Conservation (phyloP, 192 early-diverging fungal species). For the Phycomyces nitens region DNA sequence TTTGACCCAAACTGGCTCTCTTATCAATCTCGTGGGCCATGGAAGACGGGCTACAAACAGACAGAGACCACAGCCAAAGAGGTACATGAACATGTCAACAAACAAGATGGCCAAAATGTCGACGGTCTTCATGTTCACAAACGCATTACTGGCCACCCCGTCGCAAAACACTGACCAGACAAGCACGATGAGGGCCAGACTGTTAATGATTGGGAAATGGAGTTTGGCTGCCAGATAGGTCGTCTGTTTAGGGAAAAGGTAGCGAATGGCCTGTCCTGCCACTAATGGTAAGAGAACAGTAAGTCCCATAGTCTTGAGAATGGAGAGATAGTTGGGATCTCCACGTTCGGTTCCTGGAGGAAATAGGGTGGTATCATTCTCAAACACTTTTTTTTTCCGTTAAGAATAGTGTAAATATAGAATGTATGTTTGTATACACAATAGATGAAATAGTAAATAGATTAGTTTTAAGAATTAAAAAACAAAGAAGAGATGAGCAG, state of each 20-base stretch:
- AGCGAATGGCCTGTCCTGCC: constrained; percentile 50
- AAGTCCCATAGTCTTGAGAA: constrained; percentile 47
- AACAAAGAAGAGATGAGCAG: too few species aligned
- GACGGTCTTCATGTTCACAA: constrained; percentile 38
- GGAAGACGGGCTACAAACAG: constrained; percentile 34
- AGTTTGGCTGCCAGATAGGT: constrained; percentile 40
- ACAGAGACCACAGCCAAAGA: constrained; percentile 42
- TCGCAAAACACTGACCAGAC: constrained; percentile 74
- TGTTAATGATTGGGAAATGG: constrained; percentile 53
- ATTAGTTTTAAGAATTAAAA: too few species aligned
- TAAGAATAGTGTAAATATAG: too few species aligned
- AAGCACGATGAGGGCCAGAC: constrained; percentile 50
- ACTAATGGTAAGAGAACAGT: constrained; percentile 62
- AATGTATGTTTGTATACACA: background rate
- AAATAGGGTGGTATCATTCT: constrained; percentile 18
- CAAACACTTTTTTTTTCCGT: too few species aligned
- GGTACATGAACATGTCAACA: constrained; percentile 48
- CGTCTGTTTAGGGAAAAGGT: constrained; percentile 36
- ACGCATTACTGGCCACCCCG: constrained; percentile 56
- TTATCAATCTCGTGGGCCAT: constrained; percentile 20
- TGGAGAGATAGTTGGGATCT: constrained; percentile 40
- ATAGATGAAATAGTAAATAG: background rate
- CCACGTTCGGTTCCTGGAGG: constrained; percentile 23
- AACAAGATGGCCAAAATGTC: constrained; percentile 49
- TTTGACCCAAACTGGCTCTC: constrained; percentile 26